A percentile compares a stretch with the other conserved stretches of the same genome.
phyloP scores from a whole-genome alignment of 1,139 yeast species.

The Debaryomycetaceae sp. region DNA sequence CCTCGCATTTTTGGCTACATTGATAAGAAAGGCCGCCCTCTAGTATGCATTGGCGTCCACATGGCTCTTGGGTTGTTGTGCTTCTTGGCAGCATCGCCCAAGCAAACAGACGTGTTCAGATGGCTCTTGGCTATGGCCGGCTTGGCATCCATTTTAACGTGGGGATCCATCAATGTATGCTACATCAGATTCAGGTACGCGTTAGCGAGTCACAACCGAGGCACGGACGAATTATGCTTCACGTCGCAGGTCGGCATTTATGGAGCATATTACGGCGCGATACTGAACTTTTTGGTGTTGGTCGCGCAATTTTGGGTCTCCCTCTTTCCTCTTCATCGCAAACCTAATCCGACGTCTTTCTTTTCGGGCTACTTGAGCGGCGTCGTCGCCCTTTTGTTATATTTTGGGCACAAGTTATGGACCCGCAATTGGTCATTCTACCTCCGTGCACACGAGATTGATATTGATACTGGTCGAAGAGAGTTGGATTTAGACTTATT shows the following conservation, averaged over 20 bases:
- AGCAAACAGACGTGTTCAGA: constrained; percentile 20
- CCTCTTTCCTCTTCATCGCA: constrained; percentile 24
- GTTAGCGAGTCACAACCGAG: constrained; percentile 21
- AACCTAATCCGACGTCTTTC: constrained; percentile 28
- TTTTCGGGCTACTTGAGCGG: constrained; percentile 46
- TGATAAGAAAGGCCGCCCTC: constrained; percentile 21
- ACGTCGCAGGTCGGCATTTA: constrained; percentile 23
- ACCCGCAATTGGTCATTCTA: constrained; percentile 30
- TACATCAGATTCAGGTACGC: constrained; percentile 27
- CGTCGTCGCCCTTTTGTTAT: constrained; percentile 38
- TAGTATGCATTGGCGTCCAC: constrained; percentile 30
- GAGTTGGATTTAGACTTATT: constrained; percentile 42
- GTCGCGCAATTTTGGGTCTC: constrained; percentile 34
- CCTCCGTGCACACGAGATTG: constrained; percentile 35
- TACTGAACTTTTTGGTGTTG: constrained; percentile 18
- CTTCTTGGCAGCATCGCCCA: constrained; percentile 25
- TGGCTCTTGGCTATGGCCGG: constrained; percentile 30
- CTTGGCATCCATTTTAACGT: constrained; percentile 23
- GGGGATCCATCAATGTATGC: constrained; percentile 28
- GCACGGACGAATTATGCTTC: constrained; percentile 18
- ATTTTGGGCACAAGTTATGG: constrained; percentile 40
- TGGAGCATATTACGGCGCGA: constrained; percentile 21
- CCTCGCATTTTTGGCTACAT: constrained; percentile 20
- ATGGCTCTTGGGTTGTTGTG: constrained; percentile 30
- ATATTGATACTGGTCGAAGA: constrained; percentile 44